A percentile compares a stretch with the other conserved stretches of the same genome.
Conservation (phyloP, 495 filamentous ascomycete species). For the Tuber brumale region DNA sequence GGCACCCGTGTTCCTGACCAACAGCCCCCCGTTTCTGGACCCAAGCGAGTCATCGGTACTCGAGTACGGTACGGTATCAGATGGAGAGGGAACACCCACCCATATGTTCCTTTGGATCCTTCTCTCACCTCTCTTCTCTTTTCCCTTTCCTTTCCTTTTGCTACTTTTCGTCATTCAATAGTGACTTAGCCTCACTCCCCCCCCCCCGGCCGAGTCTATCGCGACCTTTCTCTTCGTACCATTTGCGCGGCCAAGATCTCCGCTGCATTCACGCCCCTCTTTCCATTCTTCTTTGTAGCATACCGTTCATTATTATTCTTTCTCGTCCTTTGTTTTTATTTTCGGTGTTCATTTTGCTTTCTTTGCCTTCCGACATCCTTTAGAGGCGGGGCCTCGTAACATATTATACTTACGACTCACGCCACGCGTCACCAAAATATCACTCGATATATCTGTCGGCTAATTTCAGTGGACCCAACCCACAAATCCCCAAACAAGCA, state of each 20-base stretch:
- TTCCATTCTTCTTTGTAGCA: conserved; percentile 16
- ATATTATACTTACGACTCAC: conserved; percentile 12
- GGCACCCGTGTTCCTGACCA: background rate
- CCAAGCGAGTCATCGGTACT: background rate
- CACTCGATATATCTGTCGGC: conserved; percentile 11
- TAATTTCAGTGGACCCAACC: conserved; percentile 12
- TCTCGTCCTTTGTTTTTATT: conserved; percentile 6
- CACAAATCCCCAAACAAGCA: conserved; percentile 14
- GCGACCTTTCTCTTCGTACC: background rate
- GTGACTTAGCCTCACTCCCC: background rate
- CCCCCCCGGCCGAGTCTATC: conserved; percentile 1
- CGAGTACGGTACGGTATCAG: background rate
- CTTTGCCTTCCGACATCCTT: background rate
- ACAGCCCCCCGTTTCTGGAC: background rate
- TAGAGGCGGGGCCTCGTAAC: conserved; percentile 13
- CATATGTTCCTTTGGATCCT: conserved; percentile 1
- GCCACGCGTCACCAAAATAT: conserved; percentile 14
- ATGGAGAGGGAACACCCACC: background rate
- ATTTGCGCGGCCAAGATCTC: conserved; percentile 26
- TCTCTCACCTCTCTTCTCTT: background rate
- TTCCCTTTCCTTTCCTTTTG: background rate
- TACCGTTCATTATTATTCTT: conserved; percentile 11
- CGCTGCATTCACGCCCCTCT: conserved; percentile 22
- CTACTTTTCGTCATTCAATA: conserved; percentile 3
- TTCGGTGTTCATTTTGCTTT: background rate